Evolutionary conservation across 345 rosid genomes (phyloP).

Genomic region (Tarenaya hassleriana): DNA sequence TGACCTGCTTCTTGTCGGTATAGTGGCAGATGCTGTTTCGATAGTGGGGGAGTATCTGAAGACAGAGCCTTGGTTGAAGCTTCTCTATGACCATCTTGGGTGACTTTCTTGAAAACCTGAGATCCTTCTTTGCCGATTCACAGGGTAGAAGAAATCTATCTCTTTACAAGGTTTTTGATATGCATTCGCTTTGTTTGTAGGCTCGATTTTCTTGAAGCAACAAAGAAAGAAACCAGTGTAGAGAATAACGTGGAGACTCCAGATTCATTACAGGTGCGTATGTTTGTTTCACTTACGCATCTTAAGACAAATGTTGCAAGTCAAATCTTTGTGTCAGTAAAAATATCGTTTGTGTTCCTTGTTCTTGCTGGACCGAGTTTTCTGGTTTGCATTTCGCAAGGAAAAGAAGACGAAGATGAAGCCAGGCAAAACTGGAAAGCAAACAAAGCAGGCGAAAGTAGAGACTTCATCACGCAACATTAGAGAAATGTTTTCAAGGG

Average conservation of each 20-base stretch:
- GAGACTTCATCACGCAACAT: constrained; percentile 78
- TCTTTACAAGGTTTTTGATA: neutral
- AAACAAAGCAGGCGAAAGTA: constrained; percentile 51
- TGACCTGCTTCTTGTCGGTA: constrained; percentile 22
- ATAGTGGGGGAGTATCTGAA: constrained; percentile 73
- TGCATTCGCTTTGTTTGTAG: constrained; percentile 36
- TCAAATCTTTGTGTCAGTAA: too few species aligned
- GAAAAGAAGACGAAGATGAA: constrained; percentile 37
- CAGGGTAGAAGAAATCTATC: neutral
- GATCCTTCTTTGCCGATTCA: neutral
- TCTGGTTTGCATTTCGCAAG: constrained; percentile 33
- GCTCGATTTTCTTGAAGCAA: constrained; percentile 36
- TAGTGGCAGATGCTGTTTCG: constrained; percentile 67
- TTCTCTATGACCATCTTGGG: constrained; percentile 57
- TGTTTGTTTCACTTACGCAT: constrained; percentile 4
- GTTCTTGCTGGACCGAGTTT: neutral
- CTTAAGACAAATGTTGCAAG: neutral
- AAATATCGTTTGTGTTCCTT: constrained; percentile 3
- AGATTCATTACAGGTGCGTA: constrained; percentile 41
- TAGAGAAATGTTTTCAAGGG: constrained; percentile 81
- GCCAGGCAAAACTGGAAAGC: constrained; percentile 40
- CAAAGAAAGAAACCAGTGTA: constrained; percentile 28
- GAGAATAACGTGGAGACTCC: constrained; percentile 34
- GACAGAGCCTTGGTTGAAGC: constrained; percentile 76
- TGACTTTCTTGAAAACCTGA: constrained; percentile 22